Evolutionary conservation across 2,329 filamentous ascomycete genomes (phyloP).

Genomic region (Berkeleyomyces rouxiae): DNA sequence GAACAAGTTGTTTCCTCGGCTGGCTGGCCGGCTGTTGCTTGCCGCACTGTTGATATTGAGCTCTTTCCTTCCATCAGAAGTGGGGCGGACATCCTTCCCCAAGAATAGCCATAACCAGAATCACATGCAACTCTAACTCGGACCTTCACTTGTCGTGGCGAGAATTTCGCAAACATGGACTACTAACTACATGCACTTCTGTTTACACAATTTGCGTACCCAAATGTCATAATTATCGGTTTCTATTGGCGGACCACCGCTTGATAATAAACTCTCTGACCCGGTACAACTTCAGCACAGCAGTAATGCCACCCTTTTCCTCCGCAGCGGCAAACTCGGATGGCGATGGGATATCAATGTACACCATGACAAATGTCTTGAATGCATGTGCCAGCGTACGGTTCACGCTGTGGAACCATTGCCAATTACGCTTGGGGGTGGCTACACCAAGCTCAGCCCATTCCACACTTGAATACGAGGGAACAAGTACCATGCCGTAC

Average conservation of each 20-base stretch:
- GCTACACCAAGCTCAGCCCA: slow-evolving; percentile 47
- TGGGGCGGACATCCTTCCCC: neutral
- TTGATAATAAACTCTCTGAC: slow-evolving; percentile 67
- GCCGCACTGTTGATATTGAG: too few relatives aligned
- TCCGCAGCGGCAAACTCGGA: slow-evolving; percentile 28
- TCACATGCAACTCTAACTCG: too few relatives aligned
- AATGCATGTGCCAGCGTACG: slow-evolving; percentile 77
- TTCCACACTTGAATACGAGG: slow-evolving; percentile 58
- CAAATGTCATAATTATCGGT: slow-evolving; percentile 22
- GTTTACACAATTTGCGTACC: too few relatives aligned
- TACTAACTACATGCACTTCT: too few relatives aligned
- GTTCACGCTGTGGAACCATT: slow-evolving; percentile 78
- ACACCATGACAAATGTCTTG: slow-evolving; percentile 78
- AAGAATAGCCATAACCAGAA: too few relatives aligned
- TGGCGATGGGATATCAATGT: slow-evolving; percentile 76
- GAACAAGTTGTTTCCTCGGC: neutral
- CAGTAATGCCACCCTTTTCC: slow-evolving; percentile 37
- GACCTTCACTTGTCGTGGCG: too few relatives aligned
- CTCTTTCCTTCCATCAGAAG: neutral
- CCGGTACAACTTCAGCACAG: slow-evolving; percentile 50
- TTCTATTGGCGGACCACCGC: slow-evolving; percentile 74
- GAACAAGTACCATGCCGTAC: slow-evolving; percentile 72
- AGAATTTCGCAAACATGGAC: too few relatives aligned
- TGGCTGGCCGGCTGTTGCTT: too few relatives aligned
- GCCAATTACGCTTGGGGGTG: slow-evolving; percentile 43